Base-by-base conservation (phyloP, 2,329 filamentous ascomycete species). In the Fusarium torulosum region DNA sequence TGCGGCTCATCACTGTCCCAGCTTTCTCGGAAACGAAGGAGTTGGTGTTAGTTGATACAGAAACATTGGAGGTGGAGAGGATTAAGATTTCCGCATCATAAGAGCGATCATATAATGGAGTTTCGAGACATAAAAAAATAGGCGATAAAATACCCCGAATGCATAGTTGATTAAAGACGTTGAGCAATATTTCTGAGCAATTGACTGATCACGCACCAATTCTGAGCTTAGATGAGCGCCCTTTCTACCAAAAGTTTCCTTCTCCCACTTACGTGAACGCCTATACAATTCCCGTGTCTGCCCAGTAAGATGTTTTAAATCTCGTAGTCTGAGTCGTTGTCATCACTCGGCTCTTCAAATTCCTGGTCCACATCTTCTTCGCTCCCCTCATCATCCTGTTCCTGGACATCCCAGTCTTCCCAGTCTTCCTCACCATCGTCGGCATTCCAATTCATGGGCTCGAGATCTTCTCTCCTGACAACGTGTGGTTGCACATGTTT, bases 1-100 rank as follows among this genome's bases (percentile, higher is more conserved):
- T 97, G 10, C 85, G 93, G 41, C 81, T 98, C 5, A 82, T 99
- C n/a, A 85, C 92, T 1, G 86, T 99, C 38, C 96, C 96, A 1
- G 90, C 86, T 21, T 99, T 98, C 75, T 84, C 86, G 2, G 84
- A 91, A 66, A 94, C 91, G 0, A 90, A 90, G 19, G 90, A 97
- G 79, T 74, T 99, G 21, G 88, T 97, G 1, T 75, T 99, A 51
- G 81, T 99, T 13, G 95, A 99, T 79, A 83, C 88, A 44, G 94
- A 98, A 79, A 96, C 92, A 2, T 78, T 97, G 61, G 92, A 94
- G 45, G 89, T 92, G 1, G 90, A 94, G 69, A 82, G 86, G 47
- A 82, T 97, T 21, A 89, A 87, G 73, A 86, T 89, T 62, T 73
- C 72, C n/a, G 61, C 71, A 33, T 63, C 59, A 47, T 70, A 61